phyloP scores from a whole-genome alignment of 257 asterid genomes.

The Cynanchum wilfordii region DNA sequence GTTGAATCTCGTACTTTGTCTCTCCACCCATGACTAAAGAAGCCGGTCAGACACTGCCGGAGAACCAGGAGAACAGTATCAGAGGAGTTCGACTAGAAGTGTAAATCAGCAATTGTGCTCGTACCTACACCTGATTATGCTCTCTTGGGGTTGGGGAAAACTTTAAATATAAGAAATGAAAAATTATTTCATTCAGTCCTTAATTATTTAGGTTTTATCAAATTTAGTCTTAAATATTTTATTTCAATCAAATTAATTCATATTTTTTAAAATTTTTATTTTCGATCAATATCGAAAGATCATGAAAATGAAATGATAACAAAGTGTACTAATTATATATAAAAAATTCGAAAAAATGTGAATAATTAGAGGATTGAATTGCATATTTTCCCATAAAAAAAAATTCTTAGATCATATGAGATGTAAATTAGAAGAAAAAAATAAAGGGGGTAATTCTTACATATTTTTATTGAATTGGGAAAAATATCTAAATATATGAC shows the following conservation, averaged over 20 bases:
- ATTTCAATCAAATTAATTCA: no score
- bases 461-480: neutral
- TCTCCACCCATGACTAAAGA: constrained; percentile 65
- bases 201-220: no score
- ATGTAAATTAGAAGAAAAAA: neutral
- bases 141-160: neutral
- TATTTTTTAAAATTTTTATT: no score
- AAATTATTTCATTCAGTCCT: no score
- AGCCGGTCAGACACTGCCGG: neutral
- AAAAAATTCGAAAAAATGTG: no score
- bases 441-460: neutral
- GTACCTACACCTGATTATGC: neutral
- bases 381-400: no score
- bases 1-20: constrained; percentile 73
- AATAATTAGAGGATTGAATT: no score
- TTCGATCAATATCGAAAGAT: no score
- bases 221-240: no score
- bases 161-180: neutral
- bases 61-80: neutral
- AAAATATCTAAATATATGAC: no score
- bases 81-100: neutral
- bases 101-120: neutral
- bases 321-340: no score
- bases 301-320: no score
- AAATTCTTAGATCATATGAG: neutral